Conservation (phyloP, 805 yeast genomes). For the Candida pseudofarinosa region DNA sequence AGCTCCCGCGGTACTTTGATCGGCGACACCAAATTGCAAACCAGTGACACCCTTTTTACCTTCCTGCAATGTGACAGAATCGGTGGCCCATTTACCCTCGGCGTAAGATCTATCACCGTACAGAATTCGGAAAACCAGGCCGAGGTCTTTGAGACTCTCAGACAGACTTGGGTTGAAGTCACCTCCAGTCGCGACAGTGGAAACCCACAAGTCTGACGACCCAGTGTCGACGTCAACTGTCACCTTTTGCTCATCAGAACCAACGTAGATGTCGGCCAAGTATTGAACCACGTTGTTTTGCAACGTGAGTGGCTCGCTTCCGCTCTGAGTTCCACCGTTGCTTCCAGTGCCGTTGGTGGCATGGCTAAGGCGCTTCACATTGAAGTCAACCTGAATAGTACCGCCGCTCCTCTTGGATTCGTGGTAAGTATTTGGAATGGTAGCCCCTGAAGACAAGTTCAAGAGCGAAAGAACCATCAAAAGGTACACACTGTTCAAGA, state of each 20-base stretch:
- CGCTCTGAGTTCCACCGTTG: background rate
- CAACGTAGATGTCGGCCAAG: background rate
- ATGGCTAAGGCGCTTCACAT: background rate
- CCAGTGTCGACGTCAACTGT: constrained; percentile 32
- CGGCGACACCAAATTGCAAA: constrained; percentile 12
- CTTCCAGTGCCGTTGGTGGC: background rate
- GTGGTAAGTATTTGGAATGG: background rate
- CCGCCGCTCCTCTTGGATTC: background rate
- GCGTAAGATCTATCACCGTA: constrained; percentile 51
- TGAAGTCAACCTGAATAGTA: background rate
- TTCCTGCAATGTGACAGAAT: constrained; percentile 12
- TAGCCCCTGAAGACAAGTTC: background rate
- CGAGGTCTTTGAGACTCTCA: constrained; percentile 24
- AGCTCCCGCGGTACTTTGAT: constrained; percentile 14
- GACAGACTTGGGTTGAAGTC: constrained; percentile 27
- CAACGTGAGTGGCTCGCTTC: background rate
- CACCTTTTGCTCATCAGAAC: constrained; percentile 7
- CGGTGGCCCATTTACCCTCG: constrained; percentile 44
- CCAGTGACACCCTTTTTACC: constrained; percentile 1
- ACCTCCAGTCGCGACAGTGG: constrained; percentile 17
- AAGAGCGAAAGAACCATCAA: background rate
- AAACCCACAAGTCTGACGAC: constrained; percentile 29
- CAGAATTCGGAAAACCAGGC: constrained; percentile 30
- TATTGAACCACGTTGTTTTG: background rate
- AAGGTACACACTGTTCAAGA: background rate